Conservation (phyloP, 495 filamentous ascomycete genomes). For the Tirmania nivea region DNA sequence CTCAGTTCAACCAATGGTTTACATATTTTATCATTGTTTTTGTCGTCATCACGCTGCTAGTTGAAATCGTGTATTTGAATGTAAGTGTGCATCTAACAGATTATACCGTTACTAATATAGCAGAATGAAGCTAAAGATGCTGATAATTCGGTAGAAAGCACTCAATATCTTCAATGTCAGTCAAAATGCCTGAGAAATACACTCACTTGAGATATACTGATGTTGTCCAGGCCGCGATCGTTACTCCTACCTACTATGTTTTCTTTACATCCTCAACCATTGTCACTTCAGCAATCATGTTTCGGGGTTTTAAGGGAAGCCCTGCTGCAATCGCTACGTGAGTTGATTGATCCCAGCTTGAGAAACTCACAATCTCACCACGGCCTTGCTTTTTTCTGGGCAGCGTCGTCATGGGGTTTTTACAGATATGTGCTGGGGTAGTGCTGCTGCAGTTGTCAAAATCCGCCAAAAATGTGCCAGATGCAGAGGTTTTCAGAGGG, state of each 20-base stretch:
- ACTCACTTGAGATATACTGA: no score
- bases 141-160: slow-evolving; percentile 51
- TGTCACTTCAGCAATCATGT: slow-evolving; percentile 76
- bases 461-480: slow-evolving; percentile 89
- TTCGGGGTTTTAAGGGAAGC: slow-evolving; percentile 83
- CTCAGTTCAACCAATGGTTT: slow-evolving; percentile 96
- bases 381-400: neutral
- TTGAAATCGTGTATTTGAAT: slow-evolving; percentile 88
- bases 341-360: neutral
- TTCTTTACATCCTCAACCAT: slow-evolving; percentile 93
- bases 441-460: slow-evolving; percentile 94
- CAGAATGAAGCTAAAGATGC: neutral
- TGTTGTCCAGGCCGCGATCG: slow-evolving; percentile 43
- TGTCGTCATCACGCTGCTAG: slow-evolving; percentile 64
- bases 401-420: slow-evolving; percentile 65
- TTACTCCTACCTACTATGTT: slow-evolving; percentile 96
- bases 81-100: slow-evolving; percentile 31
- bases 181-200: neutral
- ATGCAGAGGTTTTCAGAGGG: slow-evolving; percentile 77
- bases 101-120: neutral
- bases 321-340: slow-evolving; percentile 51
- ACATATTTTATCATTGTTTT: slow-evolving; percentile 81
- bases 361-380: no score
- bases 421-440: slow-evolving; percentile 89
- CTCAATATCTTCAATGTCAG: slow-evolving; percentile 69